Base-by-base conservation (phyloP, 495 filamentous ascomycete genomes). In the Aspergillus baeticus region DNA sequence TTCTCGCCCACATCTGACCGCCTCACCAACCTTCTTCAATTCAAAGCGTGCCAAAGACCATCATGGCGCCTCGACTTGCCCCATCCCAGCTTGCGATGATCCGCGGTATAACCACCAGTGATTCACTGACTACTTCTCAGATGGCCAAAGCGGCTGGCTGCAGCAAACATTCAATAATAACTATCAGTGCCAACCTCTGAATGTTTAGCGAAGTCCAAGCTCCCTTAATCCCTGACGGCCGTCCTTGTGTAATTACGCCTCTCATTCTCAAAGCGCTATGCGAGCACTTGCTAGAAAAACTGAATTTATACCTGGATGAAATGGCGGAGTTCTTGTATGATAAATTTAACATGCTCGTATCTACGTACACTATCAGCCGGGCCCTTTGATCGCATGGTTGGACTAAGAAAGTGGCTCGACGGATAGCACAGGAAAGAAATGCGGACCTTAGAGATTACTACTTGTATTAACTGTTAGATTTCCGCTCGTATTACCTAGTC, bases 381-480 rank as follows among this genome's bases (percentile, higher is more conserved):
- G 50, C 44, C 1, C 50, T 59, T 47, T 14, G 6, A 4, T 26
- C 5, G 2, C 7, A 22, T 1, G 56, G 55, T 3, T 66, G 46
- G 57, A 41, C 58, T 1, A 63, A 63, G 38, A 66, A 66, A 38
- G 51, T 15, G 17, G 29, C 49, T 1, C 36, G 26, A 20, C 51
- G 52, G 18, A 47, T 31, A 39, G 63, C 57, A 14, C 54, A 41
- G 15, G 58, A 61, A 34, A 43, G 60, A 29, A 71, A 69, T 48
- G 39, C 62, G 0, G 61, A 74, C 42, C 59, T 77, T 15, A 59
- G 66, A 43, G 70, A 72, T 49, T 57, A 55, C 1, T 76, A 77
- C 47, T 31, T 63, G 3, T 45, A 73, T 62, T 63, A 63, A 6
- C 14, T 73, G 22, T 74, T 67, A 4, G 39, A 64, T 1, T 74